Base-by-base conservation (phyloP, 1,139 yeast genomes). In the Sugiyamaella neomexicana region DNA sequence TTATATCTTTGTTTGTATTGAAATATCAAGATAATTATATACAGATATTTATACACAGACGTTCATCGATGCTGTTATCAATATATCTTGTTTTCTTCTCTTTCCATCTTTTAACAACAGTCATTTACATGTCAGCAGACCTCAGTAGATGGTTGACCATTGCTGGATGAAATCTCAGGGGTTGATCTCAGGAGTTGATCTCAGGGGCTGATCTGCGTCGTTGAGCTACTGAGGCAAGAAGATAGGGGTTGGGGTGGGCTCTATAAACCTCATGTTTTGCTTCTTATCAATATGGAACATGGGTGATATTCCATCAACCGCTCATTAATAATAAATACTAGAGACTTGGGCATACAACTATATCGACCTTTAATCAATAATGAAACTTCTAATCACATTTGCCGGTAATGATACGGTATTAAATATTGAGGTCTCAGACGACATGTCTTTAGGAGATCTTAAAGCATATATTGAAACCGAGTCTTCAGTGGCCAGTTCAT, bases 401-500 rank as follows among this genome's bases (percentile, higher is more conserved):
- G 61, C 59, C 36, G 57, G 61, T 46, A 61, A 57, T 46, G 72
- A 68, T 40, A 60, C 57, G 17, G 68, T 71, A 27, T 55, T 72
- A 20, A 68, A 80, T 1, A 77, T 82, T 0, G 90, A 85, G 53
- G 77, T 85, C 2, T 81, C 90, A 1, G 80, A 75, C 1, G 85
- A 85, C 16, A 79, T 90, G 75, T 67, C 81, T 0, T 68, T 89
- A 7, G 77, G 70, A 12, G 97, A 90, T 67, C 79, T 91, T 63
- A 78, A 81, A 58, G 96, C 95, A 0, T 84, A 86, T 60, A 68
- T 91, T 5, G 89, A 85, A 60, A 84, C 89, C 1, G 97, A 90
- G 65, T 80, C 89, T 17, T 78, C 75, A 23, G 77, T 85, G 37
- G 74, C 75, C 5, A 74, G 81, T 2, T 59, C 62, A 0, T 64